Conservation (phyloP, 805 yeast genomes). For the Metschnikowia dekortorum region DNA sequence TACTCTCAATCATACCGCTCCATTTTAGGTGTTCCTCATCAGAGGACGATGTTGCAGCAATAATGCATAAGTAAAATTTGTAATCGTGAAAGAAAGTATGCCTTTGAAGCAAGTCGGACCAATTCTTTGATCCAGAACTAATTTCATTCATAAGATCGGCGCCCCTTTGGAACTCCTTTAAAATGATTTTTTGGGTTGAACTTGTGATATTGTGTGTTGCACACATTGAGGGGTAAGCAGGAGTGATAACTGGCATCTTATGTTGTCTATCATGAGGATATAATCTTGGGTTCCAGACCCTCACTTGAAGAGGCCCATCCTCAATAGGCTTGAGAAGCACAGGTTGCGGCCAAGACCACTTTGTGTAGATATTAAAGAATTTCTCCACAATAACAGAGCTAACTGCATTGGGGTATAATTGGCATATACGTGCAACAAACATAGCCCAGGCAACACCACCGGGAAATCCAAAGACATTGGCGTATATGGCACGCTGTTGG, state of each 20-base stretch:
- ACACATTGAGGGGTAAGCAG: conserved; percentile 98
- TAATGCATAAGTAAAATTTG: conserved; percentile 80
- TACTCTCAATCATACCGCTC: conserved; percentile 92
- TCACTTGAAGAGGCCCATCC: conserved; percentile 93
- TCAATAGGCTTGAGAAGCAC: conserved; percentile 89
- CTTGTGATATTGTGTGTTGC: conserved; percentile 94
- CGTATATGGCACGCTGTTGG: conserved; percentile 88
- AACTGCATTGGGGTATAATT: conserved; percentile 92
- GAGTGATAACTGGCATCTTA: conserved; percentile 96
- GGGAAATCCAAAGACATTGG: conserved; percentile 93
- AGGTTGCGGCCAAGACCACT: conserved; percentile 99
- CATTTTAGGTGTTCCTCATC: conserved; percentile 84
- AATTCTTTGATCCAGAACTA: conserved; percentile 21
- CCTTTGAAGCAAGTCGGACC: conserved; percentile 73
- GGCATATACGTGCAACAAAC: conserved; percentile 97
- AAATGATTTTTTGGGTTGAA: conserved; percentile 79
- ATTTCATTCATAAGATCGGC: neutral
- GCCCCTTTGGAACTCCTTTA: conserved; percentile 53
- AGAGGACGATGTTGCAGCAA: conserved; percentile 68
- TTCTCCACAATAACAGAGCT: conserved; percentile 87
- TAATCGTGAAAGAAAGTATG: conserved; percentile 81
- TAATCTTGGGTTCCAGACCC: conserved; percentile 94
- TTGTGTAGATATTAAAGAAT: conserved; percentile 77
- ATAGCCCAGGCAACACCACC: conserved; percentile 99
- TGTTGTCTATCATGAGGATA: conserved; percentile 88